Evolutionary conservation across 768 basidiomycete species (phyloP).

Genomic region (Russula ochroleuca): DNA sequence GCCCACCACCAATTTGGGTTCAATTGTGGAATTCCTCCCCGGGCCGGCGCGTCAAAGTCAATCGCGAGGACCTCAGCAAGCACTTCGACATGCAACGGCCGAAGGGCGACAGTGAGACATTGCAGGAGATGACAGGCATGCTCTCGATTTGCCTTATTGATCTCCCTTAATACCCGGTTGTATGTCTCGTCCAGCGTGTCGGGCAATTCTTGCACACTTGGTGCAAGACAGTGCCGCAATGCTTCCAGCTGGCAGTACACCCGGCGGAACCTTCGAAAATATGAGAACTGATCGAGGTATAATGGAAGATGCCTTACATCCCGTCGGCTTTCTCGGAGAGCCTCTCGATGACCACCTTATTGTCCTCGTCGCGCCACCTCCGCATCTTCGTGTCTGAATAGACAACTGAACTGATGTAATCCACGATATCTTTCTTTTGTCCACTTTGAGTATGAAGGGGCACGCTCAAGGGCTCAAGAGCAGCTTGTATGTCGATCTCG

Average conservation of each 20-base stretch:
- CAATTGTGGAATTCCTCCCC: background rate
- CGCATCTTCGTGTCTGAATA: conserved; percentile 2
- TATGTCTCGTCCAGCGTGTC: background rate
- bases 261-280: background rate
- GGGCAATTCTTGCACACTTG: conserved; percentile 5
- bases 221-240: background rate
- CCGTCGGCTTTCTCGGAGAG: conserved; percentile 5
- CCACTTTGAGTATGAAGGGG: conserved; percentile 4
- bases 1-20: conserved; percentile 2
- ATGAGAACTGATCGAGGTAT: background rate
- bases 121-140: conserved; percentile 13
- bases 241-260: background rate
- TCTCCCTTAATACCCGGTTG: background rate
- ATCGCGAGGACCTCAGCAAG: conserved; percentile 14
- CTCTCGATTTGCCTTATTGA: background rate
- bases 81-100: background rate
- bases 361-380: conserved; percentile 18
- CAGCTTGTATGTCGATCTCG: background rate
- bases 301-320: background rate
- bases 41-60: conserved; percentile 3
- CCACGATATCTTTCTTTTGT: conserved; percentile 2
- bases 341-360: background rate
- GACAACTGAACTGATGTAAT: background rate
- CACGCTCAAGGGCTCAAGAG: background rate
- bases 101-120: conserved; percentile 5